phyloP scores from a whole-genome alignment of 495 filamentous ascomycete genomes.

The Podospora conica region DNA sequence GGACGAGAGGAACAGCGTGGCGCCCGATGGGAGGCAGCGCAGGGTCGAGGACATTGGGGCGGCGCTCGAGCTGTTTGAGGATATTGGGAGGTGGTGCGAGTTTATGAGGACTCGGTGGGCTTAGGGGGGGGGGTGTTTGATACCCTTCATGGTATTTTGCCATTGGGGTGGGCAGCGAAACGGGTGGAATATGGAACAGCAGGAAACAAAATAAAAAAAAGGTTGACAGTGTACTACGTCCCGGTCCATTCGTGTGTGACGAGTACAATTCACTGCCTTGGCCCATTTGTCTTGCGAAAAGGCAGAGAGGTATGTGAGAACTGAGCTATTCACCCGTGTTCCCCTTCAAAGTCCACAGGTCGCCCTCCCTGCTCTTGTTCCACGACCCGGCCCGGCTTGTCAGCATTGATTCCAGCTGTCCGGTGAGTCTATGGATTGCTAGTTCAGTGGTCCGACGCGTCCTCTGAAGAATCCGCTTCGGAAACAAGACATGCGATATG shows the following conservation, averaged over 20 bases:
- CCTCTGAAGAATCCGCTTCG: no score
- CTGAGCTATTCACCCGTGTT: no score
- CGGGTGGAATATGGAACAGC: background rate
- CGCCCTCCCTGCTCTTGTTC: no score
- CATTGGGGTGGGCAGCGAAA: background rate
- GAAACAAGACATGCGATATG: no score
- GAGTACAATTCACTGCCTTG: background rate
- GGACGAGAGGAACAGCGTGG: constrained; percentile 18
- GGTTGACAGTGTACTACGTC: background rate
- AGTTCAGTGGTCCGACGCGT: no score
- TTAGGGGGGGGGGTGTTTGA: background rate
- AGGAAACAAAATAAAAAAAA: background rate
- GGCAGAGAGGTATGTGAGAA: no score
- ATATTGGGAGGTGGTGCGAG: constrained; percentile 57
- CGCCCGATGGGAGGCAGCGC: constrained; percentile 18
- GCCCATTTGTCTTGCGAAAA: no score
- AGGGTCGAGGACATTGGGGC: constrained; percentile 28
- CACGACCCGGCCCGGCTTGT: no score
- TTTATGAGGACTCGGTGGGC: constrained; percentile 37
- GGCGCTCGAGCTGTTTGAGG: constrained; percentile 35
- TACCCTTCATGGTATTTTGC: background rate
- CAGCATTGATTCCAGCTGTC: no score
- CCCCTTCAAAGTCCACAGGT: no score
- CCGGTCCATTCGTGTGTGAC: background rate
- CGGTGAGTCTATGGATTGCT: no score